Conservation (phyloP, 2,329 filamentous ascomycete genomes). For the Emmonsia crescens region DNA sequence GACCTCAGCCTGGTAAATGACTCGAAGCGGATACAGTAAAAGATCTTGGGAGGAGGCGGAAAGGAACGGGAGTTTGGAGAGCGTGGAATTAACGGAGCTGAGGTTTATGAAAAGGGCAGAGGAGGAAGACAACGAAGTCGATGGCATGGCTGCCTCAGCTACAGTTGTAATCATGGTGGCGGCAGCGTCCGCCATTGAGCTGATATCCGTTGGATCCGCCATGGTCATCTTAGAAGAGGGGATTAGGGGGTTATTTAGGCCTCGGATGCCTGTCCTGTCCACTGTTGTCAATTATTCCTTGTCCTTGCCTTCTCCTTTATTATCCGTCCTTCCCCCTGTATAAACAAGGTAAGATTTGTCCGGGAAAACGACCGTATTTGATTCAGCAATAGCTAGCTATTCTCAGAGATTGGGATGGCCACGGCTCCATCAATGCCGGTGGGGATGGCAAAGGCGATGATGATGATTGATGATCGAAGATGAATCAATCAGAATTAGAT, state of each 20-base stretch:
- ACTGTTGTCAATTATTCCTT: background rate
- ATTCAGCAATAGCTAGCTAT: background rate
- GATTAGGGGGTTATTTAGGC: background rate
- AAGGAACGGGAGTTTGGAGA: conserved; percentile 1
- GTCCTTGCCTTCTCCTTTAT: background rate
- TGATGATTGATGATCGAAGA: background rate
- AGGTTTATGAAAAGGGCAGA: background rate
- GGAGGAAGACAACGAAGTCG: background rate
- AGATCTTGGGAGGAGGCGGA: background rate
- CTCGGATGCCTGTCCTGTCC: background rate
- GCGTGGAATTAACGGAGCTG: background rate
- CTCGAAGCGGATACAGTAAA: conserved; percentile 11
- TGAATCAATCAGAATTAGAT: background rate
- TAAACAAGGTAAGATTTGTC: background rate
- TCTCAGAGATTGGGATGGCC: no score
- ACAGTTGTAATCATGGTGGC: background rate
- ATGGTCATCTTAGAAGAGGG: background rate
- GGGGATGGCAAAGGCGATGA: background rate
- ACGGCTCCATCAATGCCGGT: background rate
- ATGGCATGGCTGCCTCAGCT: background rate
- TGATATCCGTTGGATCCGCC: background rate
- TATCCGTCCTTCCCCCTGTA: background rate
- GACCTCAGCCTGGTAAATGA: conserved; percentile 13
- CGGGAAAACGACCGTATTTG: background rate
- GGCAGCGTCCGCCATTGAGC: background rate